phyloP scores from a whole-genome alignment of 768 basidiomycete species.

The Pseudohyphozyma bogoriensis region DNA sequence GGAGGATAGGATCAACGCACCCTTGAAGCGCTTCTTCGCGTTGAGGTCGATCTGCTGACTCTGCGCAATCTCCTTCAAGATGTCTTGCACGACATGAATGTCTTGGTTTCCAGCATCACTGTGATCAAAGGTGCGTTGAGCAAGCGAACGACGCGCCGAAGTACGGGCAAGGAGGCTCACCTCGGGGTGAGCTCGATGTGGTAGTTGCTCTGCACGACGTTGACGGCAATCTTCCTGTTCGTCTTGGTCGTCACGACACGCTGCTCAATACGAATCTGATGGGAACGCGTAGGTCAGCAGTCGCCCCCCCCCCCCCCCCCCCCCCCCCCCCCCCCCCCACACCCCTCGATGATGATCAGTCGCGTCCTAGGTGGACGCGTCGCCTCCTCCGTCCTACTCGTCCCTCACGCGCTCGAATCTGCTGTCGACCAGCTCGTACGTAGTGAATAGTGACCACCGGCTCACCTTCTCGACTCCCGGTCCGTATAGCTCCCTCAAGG shows the following conservation, averaged over 20 bases:
- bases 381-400: neutral
- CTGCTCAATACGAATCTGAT: constrained; percentile 97
- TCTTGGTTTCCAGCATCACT: constrained; percentile 96
- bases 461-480: constrained; percentile 80
- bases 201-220: constrained; percentile 93
- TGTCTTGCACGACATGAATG: constrained; percentile 86
- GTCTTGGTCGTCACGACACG: constrained; percentile 88
- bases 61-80: constrained; percentile 95
- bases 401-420: neutral
- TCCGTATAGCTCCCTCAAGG: constrained; percentile 78
- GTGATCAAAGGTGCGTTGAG: neutral
- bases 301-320: too few species aligned
- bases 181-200: constrained; percentile 97
- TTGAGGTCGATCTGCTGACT: constrained; percentile 95
- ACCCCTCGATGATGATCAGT: too few species aligned
- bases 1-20: constrained; percentile 39
- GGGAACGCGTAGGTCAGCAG: too few species aligned
- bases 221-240: constrained; percentile 87
- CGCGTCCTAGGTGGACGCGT: too few species aligned
- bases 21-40: constrained; percentile 94
- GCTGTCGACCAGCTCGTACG: neutral
- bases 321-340: too few species aligned
- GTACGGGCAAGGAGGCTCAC: constrained; percentile 41
- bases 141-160: neutral
- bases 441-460: neutral